Evolutionary conservation across 306 rosid genomes (phyloP).

Genomic region (Psophocarpus tetragonolobus): DNA sequence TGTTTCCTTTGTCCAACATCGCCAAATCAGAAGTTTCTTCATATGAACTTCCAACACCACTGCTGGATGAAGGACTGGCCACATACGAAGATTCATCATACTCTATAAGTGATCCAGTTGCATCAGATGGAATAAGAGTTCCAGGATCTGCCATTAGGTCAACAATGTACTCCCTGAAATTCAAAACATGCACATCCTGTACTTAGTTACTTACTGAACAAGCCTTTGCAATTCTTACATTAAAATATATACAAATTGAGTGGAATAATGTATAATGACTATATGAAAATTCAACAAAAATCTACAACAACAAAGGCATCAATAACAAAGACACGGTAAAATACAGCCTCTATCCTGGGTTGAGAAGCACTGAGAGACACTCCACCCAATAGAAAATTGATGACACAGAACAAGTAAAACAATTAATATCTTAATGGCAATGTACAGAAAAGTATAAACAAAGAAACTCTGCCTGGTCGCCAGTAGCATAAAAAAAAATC

Average conservation of each 20-base stretch:
- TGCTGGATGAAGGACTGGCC: slow-evolving; percentile 71
- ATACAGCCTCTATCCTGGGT: slow-evolving; percentile 11
- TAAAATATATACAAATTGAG: slow-evolving; percentile 17
- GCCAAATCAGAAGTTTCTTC: slow-evolving; percentile 70
- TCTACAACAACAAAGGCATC: slow-evolving; percentile 13
- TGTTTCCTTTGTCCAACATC: slow-evolving; percentile 47
- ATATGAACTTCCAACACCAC: slow-evolving; percentile 78
- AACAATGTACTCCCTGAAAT: slow-evolving; percentile 97
- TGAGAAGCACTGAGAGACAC: slow-evolving; percentile 6
- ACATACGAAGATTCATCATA: slow-evolving; percentile 61
- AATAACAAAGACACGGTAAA: slow-evolving; percentile 7
- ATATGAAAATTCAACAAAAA: slow-evolving; percentile 16
- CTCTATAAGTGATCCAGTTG: slow-evolving; percentile 63
- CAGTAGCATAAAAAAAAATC: slow-evolving; percentile 15
- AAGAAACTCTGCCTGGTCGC: slow-evolving; percentile 22
- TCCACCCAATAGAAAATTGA: background rate
- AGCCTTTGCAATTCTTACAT: slow-evolving; percentile 25
- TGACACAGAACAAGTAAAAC: slow-evolving; percentile 24
- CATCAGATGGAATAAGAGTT: slow-evolving; percentile 91
- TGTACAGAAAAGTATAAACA: slow-evolving; percentile 21
- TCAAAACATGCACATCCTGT: slow-evolving; percentile 41
- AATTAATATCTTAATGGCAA: slow-evolving; percentile 10
- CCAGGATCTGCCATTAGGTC: slow-evolving; percentile 99
- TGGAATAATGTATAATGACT: background rate
- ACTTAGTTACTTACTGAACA: slow-evolving; percentile 26